Percentiles rank a stretch among this genome's conserved stretches.
Conservation (phyloP, 805 yeast genomes). For the Sungouiozyma ichnusensis region DNA sequence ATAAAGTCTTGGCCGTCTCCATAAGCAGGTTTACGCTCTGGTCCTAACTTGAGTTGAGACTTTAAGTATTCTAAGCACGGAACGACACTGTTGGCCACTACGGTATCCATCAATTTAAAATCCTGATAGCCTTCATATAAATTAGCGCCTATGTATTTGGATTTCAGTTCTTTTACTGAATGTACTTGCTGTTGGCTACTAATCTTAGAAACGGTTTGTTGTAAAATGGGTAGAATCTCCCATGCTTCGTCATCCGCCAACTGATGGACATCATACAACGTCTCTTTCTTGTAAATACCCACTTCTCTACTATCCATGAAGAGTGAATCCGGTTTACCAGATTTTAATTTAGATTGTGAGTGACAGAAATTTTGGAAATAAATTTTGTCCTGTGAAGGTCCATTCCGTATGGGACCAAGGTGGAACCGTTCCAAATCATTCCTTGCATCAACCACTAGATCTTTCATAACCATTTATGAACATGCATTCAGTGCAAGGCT, state of each 20-base stretch:
- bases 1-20: constrained; percentile 8
- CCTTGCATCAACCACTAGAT: neutral
- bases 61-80: constrained; percentile 18
- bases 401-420: neutral
- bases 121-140: constrained; percentile 14
- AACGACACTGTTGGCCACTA: constrained; percentile 12
- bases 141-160: constrained; percentile 16
- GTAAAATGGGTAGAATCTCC: constrained; percentile 6
- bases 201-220: constrained; percentile 6
- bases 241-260: constrained; percentile 2
- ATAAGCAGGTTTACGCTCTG: neutral
- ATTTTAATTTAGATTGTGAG: constrained; percentile 1
- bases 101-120: constrained; percentile 13
- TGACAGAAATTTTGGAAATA: constrained; percentile 2
- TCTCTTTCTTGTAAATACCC: constrained; percentile 9
- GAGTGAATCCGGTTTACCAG: constrained; percentile 8
- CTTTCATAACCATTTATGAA: neutral
- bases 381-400: neutral
- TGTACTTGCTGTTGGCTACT: constrained; percentile 1
- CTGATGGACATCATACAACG: constrained; percentile 7
- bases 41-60: constrained; percentile 3
- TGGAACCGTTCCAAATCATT: neutral
- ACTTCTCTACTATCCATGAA: constrained; percentile 13
- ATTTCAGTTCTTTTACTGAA: constrained; percentile 3
- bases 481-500: no score